These are phyloP conservation scores for Chlamydomonas incerta DNA, from an alignment of 139 green algal genomes.

Conservation along the genomic window DNA sequence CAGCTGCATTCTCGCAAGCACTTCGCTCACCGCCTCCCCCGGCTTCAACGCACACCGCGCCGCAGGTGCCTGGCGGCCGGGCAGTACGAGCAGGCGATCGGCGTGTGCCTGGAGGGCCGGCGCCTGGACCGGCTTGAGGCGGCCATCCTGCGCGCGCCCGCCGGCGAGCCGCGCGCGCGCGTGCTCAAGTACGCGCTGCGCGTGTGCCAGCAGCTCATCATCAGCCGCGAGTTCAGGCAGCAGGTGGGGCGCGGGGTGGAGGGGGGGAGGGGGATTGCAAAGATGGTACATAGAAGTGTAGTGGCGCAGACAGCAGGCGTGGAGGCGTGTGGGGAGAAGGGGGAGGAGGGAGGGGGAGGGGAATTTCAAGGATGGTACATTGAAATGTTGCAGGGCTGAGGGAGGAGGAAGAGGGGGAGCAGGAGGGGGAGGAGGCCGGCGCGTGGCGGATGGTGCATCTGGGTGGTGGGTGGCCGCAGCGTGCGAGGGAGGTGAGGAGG, in stretches of 20 bases:
- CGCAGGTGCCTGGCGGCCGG: slow-evolving; percentile 59
- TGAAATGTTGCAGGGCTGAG: not conserved
- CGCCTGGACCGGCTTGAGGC: slow-evolving; percentile 90
- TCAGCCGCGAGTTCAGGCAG: slow-evolving; percentile 86
- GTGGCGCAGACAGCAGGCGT: too few species aligned
- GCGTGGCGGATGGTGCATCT: too few species aligned
- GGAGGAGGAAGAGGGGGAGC: not conserved
- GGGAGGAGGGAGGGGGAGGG: too few species aligned
- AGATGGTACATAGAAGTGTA: not conserved
- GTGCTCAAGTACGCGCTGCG: slow-evolving; percentile 88
- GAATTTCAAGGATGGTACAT: too few species aligned
- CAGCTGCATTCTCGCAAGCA: not conserved
- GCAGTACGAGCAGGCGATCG: slow-evolving; percentile 95
- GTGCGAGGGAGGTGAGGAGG: too few species aligned
- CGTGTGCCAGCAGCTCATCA: slow-evolving; percentile 85
- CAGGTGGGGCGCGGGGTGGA: slow-evolving; percentile 49
- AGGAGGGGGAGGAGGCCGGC: not conserved
- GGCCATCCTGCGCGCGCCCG: slow-evolving; percentile 44
- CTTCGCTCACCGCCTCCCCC: not conserved
- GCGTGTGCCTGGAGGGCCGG: slow-evolving; percentile 91
- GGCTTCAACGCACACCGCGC: not conserved
- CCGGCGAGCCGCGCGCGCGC: slow-evolving; percentile 2
- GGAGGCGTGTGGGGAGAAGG: too few species aligned
- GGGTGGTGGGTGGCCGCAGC: too few species aligned
- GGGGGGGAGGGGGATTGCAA: not conserved